These are phyloP conservation scores for Testicularia cyperi DNA, from an alignment of 1,284 basidiomycete genomes.

Conservation along the genomic window DNA sequence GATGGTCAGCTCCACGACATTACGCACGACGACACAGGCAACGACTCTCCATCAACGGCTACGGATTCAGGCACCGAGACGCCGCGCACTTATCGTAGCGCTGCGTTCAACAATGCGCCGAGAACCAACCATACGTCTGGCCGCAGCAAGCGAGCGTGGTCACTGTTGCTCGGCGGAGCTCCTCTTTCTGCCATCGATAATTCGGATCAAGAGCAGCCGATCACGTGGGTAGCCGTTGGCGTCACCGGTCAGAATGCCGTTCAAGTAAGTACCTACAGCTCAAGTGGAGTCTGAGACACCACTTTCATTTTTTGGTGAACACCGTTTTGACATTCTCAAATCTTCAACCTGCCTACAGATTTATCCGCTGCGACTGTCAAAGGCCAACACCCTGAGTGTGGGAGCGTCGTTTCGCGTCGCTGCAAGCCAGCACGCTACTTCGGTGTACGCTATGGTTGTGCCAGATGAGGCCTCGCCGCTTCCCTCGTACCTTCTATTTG, in stretches of 20 bases:
- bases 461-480: slow-evolving; percentile 3
- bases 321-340: no score
- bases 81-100: slow-evolving; percentile 15
- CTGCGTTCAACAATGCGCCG: slow-evolving; percentile 27
- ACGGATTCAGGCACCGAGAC: slow-evolving; percentile 6
- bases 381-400: not conserved
- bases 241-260: slow-evolving; percentile 16
- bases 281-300: no score
- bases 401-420: slow-evolving; percentile 7
- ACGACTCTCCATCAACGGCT: no score
- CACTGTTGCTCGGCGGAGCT: slow-evolving; percentile 8
- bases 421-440: slow-evolving; percentile 2
- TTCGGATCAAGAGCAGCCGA: not conserved
- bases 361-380: slow-evolving; percentile 2
- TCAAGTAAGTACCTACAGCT: no score
- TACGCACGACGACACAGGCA: no score
- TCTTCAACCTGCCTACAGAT: no score
- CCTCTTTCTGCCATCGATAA: not conserved
- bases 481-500: slow-evolving; percentile 30
- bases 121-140: not conserved
- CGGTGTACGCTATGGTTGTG: slow-evolving; percentile 23
- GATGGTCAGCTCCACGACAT: not conserved
- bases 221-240: slow-evolving; percentile 17
- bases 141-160: slow-evolving; percentile 19
- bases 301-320: no score